These are phyloP conservation scores for Boletus rufocinnamomeus DNA, from an alignment of 768 basidiomycete genomes.

Conservation along the genomic window DNA sequence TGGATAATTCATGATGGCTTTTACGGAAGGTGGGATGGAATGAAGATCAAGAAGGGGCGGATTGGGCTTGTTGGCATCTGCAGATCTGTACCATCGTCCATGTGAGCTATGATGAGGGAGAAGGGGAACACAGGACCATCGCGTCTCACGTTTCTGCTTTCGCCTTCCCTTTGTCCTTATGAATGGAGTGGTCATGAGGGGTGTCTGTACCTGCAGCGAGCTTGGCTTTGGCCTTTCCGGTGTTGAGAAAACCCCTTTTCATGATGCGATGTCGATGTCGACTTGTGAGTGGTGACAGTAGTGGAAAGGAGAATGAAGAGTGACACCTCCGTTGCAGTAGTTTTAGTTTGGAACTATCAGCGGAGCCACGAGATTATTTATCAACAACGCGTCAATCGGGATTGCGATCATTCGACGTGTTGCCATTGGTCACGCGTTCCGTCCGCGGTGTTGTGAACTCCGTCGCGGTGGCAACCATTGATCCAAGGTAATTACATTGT, in stretches of 20 bases:
- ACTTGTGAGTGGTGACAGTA: slow-evolving; percentile 3
- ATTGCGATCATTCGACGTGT: too few relatives aligned
- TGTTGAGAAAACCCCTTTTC: slow-evolving; percentile 28
- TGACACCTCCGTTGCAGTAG: too few relatives aligned
- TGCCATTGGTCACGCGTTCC: too few relatives aligned
- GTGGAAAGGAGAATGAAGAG: neutral
- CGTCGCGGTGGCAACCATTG: too few relatives aligned
- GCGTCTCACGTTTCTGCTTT: slow-evolving; percentile 8
- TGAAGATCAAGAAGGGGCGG: slow-evolving; percentile 13
- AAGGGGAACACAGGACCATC: neutral
- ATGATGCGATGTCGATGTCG: slow-evolving; percentile 6
- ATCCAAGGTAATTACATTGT: too few relatives aligned
- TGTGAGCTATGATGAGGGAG: neutral
- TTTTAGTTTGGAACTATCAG: too few relatives aligned
- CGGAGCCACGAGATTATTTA: neutral
- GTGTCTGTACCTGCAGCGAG: slow-evolving; percentile 27
- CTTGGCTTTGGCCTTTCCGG: slow-evolving; percentile 25
- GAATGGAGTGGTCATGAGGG: neutral
- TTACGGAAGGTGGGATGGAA: neutral
- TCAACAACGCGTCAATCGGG: too few relatives aligned
- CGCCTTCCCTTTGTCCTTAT: slow-evolving; percentile 2
- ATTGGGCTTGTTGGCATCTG: neutral
- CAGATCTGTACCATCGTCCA: neutral
- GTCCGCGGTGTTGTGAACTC: too few relatives aligned
- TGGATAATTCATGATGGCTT: neutral